Evolutionary conservation across 2,329 filamentous ascomycete species (phyloP), one percentile per base, ranked within the genome.

Genomic region (Lasiodiplodia citricola): DNA sequence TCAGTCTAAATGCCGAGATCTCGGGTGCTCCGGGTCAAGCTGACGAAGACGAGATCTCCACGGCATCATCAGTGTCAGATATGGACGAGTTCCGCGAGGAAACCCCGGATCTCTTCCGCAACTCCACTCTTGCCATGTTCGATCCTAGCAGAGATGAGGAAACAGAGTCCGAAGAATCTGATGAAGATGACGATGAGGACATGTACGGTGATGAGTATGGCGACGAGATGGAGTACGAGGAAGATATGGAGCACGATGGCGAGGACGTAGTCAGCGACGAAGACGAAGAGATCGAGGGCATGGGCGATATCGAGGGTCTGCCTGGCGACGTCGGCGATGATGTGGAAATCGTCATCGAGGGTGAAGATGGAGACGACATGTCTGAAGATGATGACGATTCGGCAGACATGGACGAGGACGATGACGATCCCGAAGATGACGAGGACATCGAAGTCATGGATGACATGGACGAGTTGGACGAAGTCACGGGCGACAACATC

Each of bases 71-170:
- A 0, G 88, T 97, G 28, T 97, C 95, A 13, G 94, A 97, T 71
- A 84, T 94, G 63, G 92, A 94, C 51, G 92, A 94, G 70, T 91
- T 93, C 28, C 79, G 80, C 44, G 82, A 83, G 68, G 96, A 98
- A 78, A 99, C 96, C 5, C 96, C 96, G 37, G 96, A 99, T 81
- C 86, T 99, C 23, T 98, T 97, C 83, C 92, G 96, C 66, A 97
- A 98, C 79, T 98, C 96, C 2, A 93, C 96, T 1, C 85, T 99
- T 25, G 95, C 96, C 62, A 96, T 98, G 90, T 90, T 97, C 66
- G 96, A 98, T 78, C 91, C 92, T 72, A 88, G 90, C 62, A 88
- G 91, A 69, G 91, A 94, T 70, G 91, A 92, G 70, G 93, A 95
- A 71, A 94, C 93, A 62, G 93, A 92, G 41, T 92, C 93, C 38